Evolutionary conservation across 305 asterid genomes (phyloP).

Genomic region (Fraxinus greggii): DNA sequence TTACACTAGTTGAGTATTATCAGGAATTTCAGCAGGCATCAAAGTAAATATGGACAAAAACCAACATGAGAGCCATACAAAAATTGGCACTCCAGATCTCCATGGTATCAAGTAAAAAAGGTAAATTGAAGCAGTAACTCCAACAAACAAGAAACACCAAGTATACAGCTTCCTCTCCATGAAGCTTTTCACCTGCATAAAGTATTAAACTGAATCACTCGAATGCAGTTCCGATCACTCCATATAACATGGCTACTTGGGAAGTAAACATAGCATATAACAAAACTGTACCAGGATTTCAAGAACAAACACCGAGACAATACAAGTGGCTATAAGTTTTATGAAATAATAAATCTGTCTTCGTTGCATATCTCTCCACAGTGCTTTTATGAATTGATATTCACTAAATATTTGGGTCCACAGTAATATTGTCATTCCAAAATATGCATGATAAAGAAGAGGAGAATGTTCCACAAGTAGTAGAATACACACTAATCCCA

Average conservation of each 20-base stretch:
- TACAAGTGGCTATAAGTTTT: slow-evolving; percentile 45
- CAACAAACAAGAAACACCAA: slow-evolving; percentile 76
- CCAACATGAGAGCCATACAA: slow-evolving; percentile 74
- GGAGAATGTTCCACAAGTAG: slow-evolving; percentile 81
- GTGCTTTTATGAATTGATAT: slow-evolving; percentile 61
- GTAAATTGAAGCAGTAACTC: slow-evolving; percentile 64
- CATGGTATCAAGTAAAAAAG: slow-evolving; percentile 52
- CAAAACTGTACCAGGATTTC: slow-evolving; percentile 74
- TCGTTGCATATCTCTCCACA: slow-evolving; percentile 53
- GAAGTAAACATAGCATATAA: slow-evolving; percentile 12
- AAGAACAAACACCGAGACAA: slow-evolving; percentile 64
- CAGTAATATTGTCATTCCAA: slow-evolving; percentile 77
- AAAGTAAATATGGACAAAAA: slow-evolving; percentile 75
- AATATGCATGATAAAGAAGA: slow-evolving; percentile 87
- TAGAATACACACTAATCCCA: slow-evolving; percentile 54
- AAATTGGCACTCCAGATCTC: slow-evolving; percentile 55
- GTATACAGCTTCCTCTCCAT: slow-evolving; percentile 82
- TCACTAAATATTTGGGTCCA: slow-evolving; percentile 84
- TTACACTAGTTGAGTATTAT: slow-evolving; percentile 83
- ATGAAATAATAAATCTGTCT: slow-evolving; percentile 46
- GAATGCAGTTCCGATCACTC: slow-evolving; percentile 22
- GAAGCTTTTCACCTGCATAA: slow-evolving; percentile 84
- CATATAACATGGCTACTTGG: slow-evolving; percentile 18
- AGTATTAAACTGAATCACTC: slow-evolving; percentile 19
- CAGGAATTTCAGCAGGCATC: slow-evolving; percentile 99